phyloP scores from a whole-genome alignment of 345 rosid species.

The Salix exigua region DNA sequence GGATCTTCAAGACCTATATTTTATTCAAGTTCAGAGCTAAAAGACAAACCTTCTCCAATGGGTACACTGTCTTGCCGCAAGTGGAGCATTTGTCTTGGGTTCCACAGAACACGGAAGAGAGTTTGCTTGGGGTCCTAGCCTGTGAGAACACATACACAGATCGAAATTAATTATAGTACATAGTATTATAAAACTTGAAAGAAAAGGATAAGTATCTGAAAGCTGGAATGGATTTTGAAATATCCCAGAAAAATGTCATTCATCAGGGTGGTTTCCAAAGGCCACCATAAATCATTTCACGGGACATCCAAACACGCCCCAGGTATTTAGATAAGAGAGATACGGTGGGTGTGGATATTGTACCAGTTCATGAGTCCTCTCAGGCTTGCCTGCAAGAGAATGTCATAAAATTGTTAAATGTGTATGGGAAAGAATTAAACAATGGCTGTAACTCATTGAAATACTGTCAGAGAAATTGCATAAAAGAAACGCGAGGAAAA shows the following conservation, averaged over 20 bases:
- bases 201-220: neutral
- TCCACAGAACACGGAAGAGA: slow-evolving; percentile 70
- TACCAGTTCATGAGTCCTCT: slow-evolving; percentile 52
- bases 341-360: neutral
- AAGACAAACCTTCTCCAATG: slow-evolving; percentile 66
- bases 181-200: neutral
- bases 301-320: neutral
- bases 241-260: neutral
- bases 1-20: neutral
- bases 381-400: slow-evolving; percentile 23
- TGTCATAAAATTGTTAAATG: neutral
- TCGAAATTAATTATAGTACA: neutral
- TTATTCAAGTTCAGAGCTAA: neutral
- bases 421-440: neutral
- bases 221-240: neutral
- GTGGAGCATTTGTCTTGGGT: slow-evolving; percentile 77
- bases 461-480: neutral
- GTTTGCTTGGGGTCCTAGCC: slow-evolving; percentile 67
- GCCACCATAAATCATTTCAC: neutral
- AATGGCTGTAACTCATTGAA: neutral
- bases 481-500: neutral
- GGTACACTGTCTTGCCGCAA: slow-evolving; percentile 75
- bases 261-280: neutral
- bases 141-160: slow-evolving; percentile 18
- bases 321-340: neutral